Evolutionary conservation across 306 rosid species (phyloP).

Genomic region (Lagenaria siceraria): DNA sequence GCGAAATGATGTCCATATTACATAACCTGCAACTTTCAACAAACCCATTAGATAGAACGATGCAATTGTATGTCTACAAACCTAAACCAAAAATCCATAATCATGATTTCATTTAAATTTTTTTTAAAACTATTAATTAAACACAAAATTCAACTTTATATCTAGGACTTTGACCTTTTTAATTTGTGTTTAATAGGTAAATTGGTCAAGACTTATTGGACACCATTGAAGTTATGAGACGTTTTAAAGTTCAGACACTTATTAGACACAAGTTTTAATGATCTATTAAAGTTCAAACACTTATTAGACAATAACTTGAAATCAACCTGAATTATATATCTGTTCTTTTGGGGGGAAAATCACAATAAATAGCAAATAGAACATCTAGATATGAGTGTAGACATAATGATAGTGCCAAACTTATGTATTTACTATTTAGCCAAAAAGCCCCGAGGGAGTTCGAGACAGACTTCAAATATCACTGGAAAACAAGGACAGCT

Average conservation of each 20-base stretch:
- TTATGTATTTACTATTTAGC: no score
- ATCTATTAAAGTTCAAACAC: background rate
- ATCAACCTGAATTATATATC: background rate
- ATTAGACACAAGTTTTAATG: background rate
- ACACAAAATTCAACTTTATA: background rate
- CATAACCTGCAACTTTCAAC: constrained; percentile 63
- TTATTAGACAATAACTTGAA: background rate
- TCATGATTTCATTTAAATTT: background rate
- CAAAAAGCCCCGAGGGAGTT: no score
- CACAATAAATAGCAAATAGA: background rate
- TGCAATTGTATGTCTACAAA: background rate
- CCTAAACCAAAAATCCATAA: background rate
- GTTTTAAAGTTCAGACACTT: background rate
- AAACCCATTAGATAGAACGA: background rate
- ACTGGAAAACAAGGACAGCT: no score
- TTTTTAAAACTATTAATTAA: no score
- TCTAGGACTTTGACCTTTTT: background rate
- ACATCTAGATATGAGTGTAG: background rate
- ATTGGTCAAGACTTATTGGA: background rate
- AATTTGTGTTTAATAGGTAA: background rate
- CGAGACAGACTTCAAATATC: no score
- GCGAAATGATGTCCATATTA: constrained; percentile 93
- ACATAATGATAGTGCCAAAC: no score
- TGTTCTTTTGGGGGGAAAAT: no score
- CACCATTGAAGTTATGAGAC: background rate